Percentiles rank a stretch among this genome's conserved stretches.
Evolutionary conservation across 2,329 filamentous ascomycete genomes (phyloP).

Genomic region (Ilyonectria robusta): DNA sequence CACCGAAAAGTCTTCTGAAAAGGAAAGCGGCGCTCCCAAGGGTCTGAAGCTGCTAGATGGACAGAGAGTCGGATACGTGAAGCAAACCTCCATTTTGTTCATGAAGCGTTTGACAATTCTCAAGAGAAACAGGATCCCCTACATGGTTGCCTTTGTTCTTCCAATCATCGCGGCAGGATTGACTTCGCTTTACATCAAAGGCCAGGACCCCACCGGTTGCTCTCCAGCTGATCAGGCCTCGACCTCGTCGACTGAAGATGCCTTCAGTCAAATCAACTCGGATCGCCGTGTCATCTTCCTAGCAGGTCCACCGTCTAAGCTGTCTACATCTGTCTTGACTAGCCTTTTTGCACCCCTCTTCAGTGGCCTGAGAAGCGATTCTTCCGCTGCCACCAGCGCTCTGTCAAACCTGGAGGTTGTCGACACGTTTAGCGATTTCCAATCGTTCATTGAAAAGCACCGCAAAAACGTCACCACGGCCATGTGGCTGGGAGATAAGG

Average conservation of each 20-base stretch:
- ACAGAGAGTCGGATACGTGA: slow-evolving; percentile 75
- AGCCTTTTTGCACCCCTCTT: slow-evolving; percentile 60
- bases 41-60: slow-evolving; percentile 76
- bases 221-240: slow-evolving; percentile 64
- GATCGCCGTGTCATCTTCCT: slow-evolving; percentile 46
- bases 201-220: slow-evolving; percentile 67
- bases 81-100: slow-evolving; percentile 82
- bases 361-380: slow-evolving; percentile 40
- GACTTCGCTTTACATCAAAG: slow-evolving; percentile 81
- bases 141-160: slow-evolving; percentile 80
- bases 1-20: slow-evolving; percentile 37
- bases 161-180: slow-evolving; percentile 85
- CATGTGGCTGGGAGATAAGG: slow-evolving; percentile 79
- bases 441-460: slow-evolving; percentile 71
- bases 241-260: slow-evolving; percentile 55
- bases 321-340: slow-evolving; percentile 51
- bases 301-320: slow-evolving; percentile 53
- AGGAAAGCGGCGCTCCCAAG: slow-evolving; percentile 48
- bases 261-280: slow-evolving; percentile 55
- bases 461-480: slow-evolving; percentile 81
- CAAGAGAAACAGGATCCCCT: slow-evolving; percentile 83
- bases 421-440: slow-evolving; percentile 77
- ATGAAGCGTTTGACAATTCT: slow-evolving; percentile 83
- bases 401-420: slow-evolving; percentile 65
- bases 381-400: slow-evolving; percentile 35